Conservation (phyloP, 257 asterid genomes). For the Solanum boliviense region DNA sequence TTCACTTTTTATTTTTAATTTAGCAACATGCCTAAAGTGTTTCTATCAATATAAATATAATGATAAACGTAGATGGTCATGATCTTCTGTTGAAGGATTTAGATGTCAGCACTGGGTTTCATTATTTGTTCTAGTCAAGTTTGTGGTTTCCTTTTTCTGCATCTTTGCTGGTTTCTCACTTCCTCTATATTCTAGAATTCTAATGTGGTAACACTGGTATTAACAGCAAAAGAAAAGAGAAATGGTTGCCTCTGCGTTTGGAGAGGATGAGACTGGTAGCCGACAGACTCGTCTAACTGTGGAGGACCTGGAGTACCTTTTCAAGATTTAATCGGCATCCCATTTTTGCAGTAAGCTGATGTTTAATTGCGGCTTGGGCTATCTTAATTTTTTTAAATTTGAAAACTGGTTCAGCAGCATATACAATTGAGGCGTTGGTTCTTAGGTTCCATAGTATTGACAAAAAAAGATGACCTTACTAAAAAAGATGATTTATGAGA, state of each 20-base stretch:
- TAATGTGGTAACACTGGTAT: background rate
- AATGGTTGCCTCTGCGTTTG: constrained; percentile 94
- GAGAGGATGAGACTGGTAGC: constrained; percentile 75
- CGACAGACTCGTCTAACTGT: constrained; percentile 73
- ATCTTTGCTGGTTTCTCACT: background rate
- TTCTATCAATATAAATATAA: background rate
- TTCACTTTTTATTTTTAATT: background rate
- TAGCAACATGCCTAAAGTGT: background rate
- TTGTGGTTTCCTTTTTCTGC: background rate
- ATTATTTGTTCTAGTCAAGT: background rate
- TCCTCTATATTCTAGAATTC: background rate
- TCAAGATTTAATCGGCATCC: constrained; percentile 16
- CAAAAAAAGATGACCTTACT: background rate
- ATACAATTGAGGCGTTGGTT: background rate
- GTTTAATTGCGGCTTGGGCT: background rate
- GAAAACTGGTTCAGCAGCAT: background rate
- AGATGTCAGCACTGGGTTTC: background rate
- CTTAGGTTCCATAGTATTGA: constrained; percentile 1
- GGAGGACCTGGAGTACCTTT: constrained; percentile 79
- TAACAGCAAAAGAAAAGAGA: constrained; percentile 82
- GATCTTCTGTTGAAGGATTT: background rate
- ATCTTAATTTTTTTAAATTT: background rate
- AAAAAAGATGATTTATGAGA: background rate
- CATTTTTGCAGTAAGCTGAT: background rate
- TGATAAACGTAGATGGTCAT: background rate